Conservation (phyloP, 805 yeast genomes). For the Candida multigemmis region DNA sequence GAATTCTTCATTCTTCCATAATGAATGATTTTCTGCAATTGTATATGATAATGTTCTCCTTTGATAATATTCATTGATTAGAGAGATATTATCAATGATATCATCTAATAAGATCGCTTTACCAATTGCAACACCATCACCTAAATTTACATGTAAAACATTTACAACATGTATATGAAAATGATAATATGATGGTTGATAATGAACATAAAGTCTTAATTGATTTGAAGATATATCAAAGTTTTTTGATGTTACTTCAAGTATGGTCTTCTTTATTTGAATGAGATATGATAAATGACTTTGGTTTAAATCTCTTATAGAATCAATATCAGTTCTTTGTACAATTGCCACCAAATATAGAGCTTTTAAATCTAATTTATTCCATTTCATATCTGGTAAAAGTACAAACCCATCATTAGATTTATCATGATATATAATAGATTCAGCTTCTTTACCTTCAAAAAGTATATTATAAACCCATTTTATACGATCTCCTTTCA, state of each 20-base stretch:
- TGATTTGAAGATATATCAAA: constrained; percentile 42
- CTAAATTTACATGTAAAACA: constrained; percentile 56
- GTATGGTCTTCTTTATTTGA: constrained; percentile 35
- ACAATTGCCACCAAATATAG: constrained; percentile 75
- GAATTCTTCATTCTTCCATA: constrained; percentile 42
- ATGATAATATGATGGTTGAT: constrained; percentile 95
- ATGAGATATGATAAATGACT: constrained; percentile 53
- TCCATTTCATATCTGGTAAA: constrained; percentile 97
- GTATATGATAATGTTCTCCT: constrained; percentile 53
- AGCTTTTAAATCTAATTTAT: constrained; percentile 56
- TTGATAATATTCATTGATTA: constrained; percentile 50
- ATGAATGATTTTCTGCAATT: constrained; percentile 68
- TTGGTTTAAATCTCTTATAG: constrained; percentile 64
- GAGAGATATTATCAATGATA: constrained; percentile 60
- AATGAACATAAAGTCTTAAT: constrained; percentile 75
- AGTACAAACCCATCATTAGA: constrained; percentile 57
- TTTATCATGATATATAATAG: constrained; percentile 59
- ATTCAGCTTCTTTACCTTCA: constrained; percentile 77
- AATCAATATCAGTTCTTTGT: constrained; percentile 55
- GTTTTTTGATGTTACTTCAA: constrained; percentile 29
- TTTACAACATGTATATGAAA: constrained; percentile 89
- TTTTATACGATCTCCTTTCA: constrained; percentile 68
- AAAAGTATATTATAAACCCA: constrained; percentile 86
- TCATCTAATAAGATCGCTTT: constrained; percentile 78
- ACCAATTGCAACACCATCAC: constrained; percentile 64